Percentiles rank a stretch among this genome's conserved stretches.
Evolutionary conservation across 75 land plant species (phyloP).

Genomic region (Chamaecyparis obtusa): DNA sequence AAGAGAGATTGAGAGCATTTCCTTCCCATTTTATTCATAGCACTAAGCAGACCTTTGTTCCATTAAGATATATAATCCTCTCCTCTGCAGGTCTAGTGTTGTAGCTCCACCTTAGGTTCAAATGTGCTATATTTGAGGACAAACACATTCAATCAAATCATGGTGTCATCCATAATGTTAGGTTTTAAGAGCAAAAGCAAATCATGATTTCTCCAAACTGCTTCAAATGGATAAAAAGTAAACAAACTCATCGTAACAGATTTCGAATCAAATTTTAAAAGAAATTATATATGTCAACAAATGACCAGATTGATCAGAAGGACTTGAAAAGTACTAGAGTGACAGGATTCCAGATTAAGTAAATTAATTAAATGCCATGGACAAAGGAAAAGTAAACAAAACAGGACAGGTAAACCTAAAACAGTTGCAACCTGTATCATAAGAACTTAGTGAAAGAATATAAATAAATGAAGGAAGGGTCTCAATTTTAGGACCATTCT

Average conservation of each 20-base stretch:
- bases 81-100: too few relatives aligned
- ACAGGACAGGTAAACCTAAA: background rate
- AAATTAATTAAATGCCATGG: background rate
- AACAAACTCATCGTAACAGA: background rate
- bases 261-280: too few relatives aligned
- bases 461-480: background rate
- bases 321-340: background rate
- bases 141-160: background rate
- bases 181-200: background rate
- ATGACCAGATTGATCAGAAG: background rate
- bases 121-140: background rate
- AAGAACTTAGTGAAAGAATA: background rate
- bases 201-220: background rate
- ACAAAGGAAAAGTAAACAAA: background rate
- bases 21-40: too few relatives aligned
- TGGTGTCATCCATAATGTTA: background rate
- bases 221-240: background rate
- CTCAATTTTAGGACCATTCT: background rate
- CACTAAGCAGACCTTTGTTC: too few relatives aligned
- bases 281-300: background rate
- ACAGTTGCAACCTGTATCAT: background rate
- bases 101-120: background rate
- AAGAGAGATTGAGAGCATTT: too few relatives aligned
- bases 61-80: too few relatives aligned
- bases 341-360: background rate